Percentiles rank a stretch among this genome's conserved stretches.
Conservation (phyloP, 352 stramenopile genomes). For the Pilasporangium apinafurcum region DNA sequence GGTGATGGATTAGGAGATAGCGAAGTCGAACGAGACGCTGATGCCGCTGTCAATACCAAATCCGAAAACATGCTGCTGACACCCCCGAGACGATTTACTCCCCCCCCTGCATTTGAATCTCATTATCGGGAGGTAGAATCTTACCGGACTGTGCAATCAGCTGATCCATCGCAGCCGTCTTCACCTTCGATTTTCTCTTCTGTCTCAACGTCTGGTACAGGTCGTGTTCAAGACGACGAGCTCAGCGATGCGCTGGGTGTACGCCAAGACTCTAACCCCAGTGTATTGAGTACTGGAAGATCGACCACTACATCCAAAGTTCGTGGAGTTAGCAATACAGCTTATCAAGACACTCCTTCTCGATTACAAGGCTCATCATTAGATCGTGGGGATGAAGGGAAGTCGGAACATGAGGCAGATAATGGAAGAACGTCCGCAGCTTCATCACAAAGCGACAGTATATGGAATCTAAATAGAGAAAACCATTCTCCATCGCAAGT, state of each 20-base stretch:
- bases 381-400: background rate
- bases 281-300: no score
- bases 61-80: no score
- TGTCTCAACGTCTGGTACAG: slow-evolving; percentile 6
- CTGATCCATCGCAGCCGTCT: slow-evolving; percentile 2
- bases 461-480: background rate
- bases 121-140: no score
- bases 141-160: slow-evolving; percentile 27
- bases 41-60: no score
- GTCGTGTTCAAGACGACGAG: slow-evolving; percentile 35
- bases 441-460: no score
- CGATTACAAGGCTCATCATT: slow-evolving; percentile 6
- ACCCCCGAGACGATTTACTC: no score
- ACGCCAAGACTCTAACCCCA: no score
- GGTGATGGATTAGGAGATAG: no score
- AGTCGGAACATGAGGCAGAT: slow-evolving; percentile 1
- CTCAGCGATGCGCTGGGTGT: slow-evolving; percentile 54
- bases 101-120: no score
- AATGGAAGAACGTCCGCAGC: no score
- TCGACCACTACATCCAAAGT: background rate
- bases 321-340: background rate
- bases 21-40: no score
- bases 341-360: background rate
- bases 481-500: background rate
- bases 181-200: slow-evolving; percentile 6